These are phyloP conservation scores for Nakaseomyces delphensis DNA, from an alignment of 1,139 yeast species.

Conservation along the genomic window DNA sequence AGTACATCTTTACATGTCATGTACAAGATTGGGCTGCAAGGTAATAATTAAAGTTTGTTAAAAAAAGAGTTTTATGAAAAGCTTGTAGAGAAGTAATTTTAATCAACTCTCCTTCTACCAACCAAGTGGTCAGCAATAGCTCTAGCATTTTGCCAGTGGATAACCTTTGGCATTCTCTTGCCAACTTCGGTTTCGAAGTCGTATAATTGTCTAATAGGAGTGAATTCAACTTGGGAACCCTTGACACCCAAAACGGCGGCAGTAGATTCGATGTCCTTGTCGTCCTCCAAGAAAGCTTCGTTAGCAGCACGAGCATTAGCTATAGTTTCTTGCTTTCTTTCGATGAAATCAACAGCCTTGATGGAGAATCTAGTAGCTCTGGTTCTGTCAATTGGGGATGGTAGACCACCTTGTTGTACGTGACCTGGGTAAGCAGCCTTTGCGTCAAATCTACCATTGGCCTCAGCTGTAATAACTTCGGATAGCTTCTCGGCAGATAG, in stretches of 20 bases:
- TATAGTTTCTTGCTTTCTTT: constrained; percentile 34
- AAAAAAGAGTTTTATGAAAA: constrained; percentile 5
- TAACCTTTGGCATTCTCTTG: constrained; percentile 79
- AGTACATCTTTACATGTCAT: constrained; percentile 7
- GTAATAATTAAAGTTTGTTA: constrained; percentile 6
- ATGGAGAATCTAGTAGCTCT: constrained; percentile 63
- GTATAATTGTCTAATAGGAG: constrained; percentile 65
- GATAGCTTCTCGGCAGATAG: constrained; percentile 60
- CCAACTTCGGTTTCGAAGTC: constrained; percentile 76
- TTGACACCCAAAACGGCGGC: constrained; percentile 85
- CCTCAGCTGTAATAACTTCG: constrained; percentile 57
- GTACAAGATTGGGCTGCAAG: constrained; percentile 7
- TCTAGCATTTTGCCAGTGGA: constrained; percentile 72
- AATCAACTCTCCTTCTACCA: constrained; percentile 47
- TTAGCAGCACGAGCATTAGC: constrained; percentile 28
- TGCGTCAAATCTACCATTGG: constrained; percentile 60
- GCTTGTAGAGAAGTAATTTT: constrained; percentile 4
- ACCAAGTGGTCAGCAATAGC: constrained; percentile 78
- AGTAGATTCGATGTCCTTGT: constrained; percentile 40
- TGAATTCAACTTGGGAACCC: constrained; percentile 66
- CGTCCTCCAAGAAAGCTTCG: constrained; percentile 28
- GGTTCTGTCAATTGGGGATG: constrained; percentile 70
- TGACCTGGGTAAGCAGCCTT: constrained; percentile 77
- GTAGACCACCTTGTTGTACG: constrained; percentile 77
- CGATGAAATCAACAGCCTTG: constrained; percentile 62